Evolutionary conservation across 768 basidiomycete species (phyloP), one percentile per base, ranked within the genome.

Genomic region (Mycena pura): DNA sequence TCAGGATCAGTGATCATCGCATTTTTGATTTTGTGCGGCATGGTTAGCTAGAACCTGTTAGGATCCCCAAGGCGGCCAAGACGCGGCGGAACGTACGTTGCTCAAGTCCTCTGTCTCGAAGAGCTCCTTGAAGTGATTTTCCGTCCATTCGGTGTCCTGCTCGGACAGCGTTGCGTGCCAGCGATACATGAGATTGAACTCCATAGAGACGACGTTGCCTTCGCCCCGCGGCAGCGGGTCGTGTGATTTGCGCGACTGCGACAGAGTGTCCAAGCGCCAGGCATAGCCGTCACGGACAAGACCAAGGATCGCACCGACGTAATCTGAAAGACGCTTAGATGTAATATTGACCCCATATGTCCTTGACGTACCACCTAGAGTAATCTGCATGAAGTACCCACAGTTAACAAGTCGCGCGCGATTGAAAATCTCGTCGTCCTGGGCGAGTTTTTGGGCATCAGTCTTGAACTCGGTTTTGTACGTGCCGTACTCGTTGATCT

Each of bases 391-490:
- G 66, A 90, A 89, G 67, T 80, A 88, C 3, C 83, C 88, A 50
- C 86, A 87, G 71, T 93, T 93, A 43, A 92, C 86, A 44, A 92
- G 77, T 46, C 91, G 83, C 10, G 89, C 80, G 27, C 88, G 84
- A 57, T 90, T 81, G 76, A 91, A 93, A 44, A 93, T 86, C 66
- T 92, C 91, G 48, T 91, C 86, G 55, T 93, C 92, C 69, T 93
- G 91, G 0, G 66, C 73, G 15, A 68, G 45, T 40, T 64, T 73
- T 9, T 58, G 60, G 36, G 68, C 67, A 5, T 74, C 69, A 5
- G 73, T 65, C 13, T 63, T 53, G 28, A 66, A 66, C 25, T 57
- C 7, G 61, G 63, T 29, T 67, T 40, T 64, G 70, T 80, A 90
- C 2, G 74, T 81, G 10, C 81, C 78, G n/a, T 72, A 68, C 72